Evolutionary conservation across 2,329 filamentous ascomycete species (phyloP), one percentile per base, ranked within the genome.

Genomic region (Fusarium nurragi): DNA sequence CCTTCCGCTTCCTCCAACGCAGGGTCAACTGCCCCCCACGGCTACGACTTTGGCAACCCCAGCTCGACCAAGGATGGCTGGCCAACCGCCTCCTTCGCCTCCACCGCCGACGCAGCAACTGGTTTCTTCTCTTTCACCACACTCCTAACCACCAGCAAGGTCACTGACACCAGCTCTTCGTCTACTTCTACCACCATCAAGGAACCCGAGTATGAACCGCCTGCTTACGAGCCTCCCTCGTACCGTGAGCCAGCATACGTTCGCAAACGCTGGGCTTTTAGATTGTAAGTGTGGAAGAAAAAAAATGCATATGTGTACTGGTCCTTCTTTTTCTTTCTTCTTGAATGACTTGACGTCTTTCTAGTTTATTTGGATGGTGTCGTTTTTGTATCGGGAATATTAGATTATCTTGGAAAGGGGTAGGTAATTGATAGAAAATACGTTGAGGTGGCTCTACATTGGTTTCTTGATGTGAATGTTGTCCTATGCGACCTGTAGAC

Each of bases 181-280:
- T 46, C 52, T 7, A 39, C 28, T 9, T 51, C 45, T 2, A 49
- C 56, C 5, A 55, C 37, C 16, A 30, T 48, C 6, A 41, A 62
- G 21, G 64, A 66, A 1, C 53, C 64, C 1, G 43, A 60, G 10
- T 72, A 71, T 7, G 54, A 64, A 0, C 65, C 68, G 1, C 72
- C 71, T 2, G 64, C 71, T 19, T 74, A 74, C 30, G 64, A 64
- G 8, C 60, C 70, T 4, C 64, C 64, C 6, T 67, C 64, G 3
- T 67, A 67, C 54, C 64, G 36, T 7, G 60, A 65, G 38, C 55
- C 71, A 39, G 65, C 61, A 0, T 73, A 72, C 40, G 60, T 37
- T 14, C 68, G 72, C 7, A 71, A 68, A 60, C 54, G 60, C 7
- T 61, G 64, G 58, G 58, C 41, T 4, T 48, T 69, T n/a, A 26